These are phyloP conservation scores for Vitellaria paradoxa DNA, from an alignment of 179 eudicot genomes.

Conservation along the genomic window DNA sequence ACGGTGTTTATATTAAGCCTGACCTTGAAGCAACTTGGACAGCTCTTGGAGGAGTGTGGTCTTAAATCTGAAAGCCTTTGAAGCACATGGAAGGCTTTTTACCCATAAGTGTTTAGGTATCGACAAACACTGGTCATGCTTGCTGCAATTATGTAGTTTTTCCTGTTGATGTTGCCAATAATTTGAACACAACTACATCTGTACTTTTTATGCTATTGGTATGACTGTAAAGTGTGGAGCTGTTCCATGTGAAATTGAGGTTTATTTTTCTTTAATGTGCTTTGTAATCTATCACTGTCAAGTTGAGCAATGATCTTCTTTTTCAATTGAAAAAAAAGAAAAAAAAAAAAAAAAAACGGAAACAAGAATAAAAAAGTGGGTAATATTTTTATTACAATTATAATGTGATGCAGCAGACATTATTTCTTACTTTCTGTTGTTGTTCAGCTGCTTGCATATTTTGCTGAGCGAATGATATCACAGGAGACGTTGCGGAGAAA, in stretches of 20 bases:
- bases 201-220: no score
- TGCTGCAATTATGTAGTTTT: not conserved
- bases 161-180: not conserved
- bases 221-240: not conserved
- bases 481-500: slow-evolving; percentile 65
- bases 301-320: not conserved
- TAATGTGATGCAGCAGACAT: not conserved
- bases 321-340: not conserved
- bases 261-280: not conserved
- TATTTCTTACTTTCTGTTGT: not conserved
- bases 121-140: not conserved
- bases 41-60: no score
- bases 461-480: slow-evolving; percentile 85
- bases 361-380: not conserved
- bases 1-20: not conserved
- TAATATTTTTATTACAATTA: not conserved
- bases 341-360: not conserved
- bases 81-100: not conserved
- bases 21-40: not conserved
- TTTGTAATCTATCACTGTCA: not conserved
- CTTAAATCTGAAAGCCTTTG: not conserved
- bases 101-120: not conserved
- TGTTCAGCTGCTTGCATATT: slow-evolving; percentile 62
- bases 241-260: not conserved
- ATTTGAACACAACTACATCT: no score